Evolutionary conservation across 2,329 filamentous ascomycete species (phyloP).

Genomic region (Arachnomyces sp.): DNA sequence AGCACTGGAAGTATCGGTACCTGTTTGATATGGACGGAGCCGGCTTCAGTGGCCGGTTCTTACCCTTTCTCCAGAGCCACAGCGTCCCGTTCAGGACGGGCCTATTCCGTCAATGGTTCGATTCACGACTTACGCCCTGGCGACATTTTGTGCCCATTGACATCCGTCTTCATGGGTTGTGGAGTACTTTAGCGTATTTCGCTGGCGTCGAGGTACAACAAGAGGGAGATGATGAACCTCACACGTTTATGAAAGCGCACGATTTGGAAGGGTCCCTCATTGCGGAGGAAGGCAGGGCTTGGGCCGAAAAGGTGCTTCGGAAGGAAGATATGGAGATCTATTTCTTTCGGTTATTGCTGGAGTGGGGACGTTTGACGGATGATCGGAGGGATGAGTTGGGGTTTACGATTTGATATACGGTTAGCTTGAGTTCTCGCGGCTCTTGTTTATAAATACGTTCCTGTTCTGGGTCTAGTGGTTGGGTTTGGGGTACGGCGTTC

Average conservation of each 20-base stretch:
- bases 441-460: too few relatives aligned
- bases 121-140: constrained; percentile 67
- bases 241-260: constrained; percentile 47
- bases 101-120: constrained; percentile 73
- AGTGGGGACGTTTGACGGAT: constrained; percentile 66
- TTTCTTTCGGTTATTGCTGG: constrained; percentile 66
- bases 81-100: constrained; percentile 63
- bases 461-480: too few relatives aligned
- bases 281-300: constrained; percentile 56
- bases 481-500: too few relatives aligned
- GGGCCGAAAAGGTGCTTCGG: constrained; percentile 56
- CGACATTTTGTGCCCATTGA: constrained; percentile 75
- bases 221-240: constrained; percentile 50
- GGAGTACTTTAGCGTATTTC: constrained; percentile 69
- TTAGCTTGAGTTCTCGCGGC: too few relatives aligned
- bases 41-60: constrained; percentile 58
- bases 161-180: constrained; percentile 63
- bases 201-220: constrained; percentile 43
- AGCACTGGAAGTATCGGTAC: constrained; percentile 60
- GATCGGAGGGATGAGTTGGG: constrained; percentile 48
- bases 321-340: constrained; percentile 75
- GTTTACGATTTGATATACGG: constrained; percentile 24
- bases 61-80: constrained; percentile 58
- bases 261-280: constrained; percentile 56
- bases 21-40: constrained; percentile 65